Evolutionary conservation across 805 yeast species (phyloP).

Genomic region (Suhomyces canberraensis): DNA sequence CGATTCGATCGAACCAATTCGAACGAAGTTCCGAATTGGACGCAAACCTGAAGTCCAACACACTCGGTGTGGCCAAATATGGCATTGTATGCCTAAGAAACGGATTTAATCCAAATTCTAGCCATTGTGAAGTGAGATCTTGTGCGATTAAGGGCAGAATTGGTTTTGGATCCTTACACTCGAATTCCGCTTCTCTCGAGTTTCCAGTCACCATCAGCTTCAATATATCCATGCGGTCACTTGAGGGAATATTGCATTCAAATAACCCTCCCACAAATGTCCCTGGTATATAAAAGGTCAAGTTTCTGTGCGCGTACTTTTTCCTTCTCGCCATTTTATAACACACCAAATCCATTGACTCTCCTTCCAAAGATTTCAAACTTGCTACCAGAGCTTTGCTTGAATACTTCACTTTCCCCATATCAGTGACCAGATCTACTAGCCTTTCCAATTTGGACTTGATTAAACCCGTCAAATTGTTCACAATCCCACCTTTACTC

Average conservation of each 20-base stretch:
- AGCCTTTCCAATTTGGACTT: too few relatives aligned
- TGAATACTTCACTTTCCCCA: too few relatives aligned
- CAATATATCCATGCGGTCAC: slow-evolving; percentile 20
- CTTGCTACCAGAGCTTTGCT: too few relatives aligned
- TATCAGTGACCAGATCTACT: too few relatives aligned
- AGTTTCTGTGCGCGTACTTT: slow-evolving; percentile 45
- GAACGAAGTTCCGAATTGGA: slow-evolving; percentile 29
- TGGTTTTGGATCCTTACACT: slow-evolving; percentile 34
- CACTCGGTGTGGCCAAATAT: slow-evolving; percentile 50
- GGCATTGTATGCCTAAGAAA: slow-evolving; percentile 51
- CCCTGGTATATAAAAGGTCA: slow-evolving; percentile 50
- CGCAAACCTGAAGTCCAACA: slow-evolving; percentile 33
- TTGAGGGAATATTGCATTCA: slow-evolving; percentile 41
- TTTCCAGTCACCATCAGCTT: slow-evolving; percentile 11
- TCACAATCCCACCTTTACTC: too few relatives aligned
- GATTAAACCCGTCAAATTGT: too few relatives aligned
- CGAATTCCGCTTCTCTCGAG: slow-evolving; percentile 17
- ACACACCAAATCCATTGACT: slow-evolving; percentile 44
- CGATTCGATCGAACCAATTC: slow-evolving; percentile 48
- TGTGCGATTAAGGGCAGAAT: slow-evolving; percentile 58
- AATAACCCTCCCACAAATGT: slow-evolving; percentile 65
- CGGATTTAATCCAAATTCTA: slow-evolving; percentile 25
- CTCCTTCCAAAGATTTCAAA: too few relatives aligned
- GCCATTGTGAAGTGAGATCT: slow-evolving; percentile 46
- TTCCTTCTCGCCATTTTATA: slow-evolving; percentile 57